phyloP scores from a whole-genome alignment of 768 basidiomycete species.

The Nidula microcarpa region DNA sequence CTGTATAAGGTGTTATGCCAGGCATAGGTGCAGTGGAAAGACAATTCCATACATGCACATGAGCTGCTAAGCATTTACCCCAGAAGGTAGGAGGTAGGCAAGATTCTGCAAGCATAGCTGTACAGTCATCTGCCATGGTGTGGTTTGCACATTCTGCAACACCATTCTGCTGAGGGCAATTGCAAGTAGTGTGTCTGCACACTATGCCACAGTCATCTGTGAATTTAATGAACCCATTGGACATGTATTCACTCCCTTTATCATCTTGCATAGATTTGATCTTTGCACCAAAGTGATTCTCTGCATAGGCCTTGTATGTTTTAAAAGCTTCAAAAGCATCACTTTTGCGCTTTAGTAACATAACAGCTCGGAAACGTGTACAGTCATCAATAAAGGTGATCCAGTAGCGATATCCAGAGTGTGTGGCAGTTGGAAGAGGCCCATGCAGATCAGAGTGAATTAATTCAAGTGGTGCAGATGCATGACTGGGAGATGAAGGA shows the following conservation, averaged over 20 bases:
- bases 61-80: no score
- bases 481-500: neutral
- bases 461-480: neutral
- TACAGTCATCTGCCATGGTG: constrained; percentile 21
- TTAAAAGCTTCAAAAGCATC: constrained; percentile 21
- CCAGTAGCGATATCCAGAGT: constrained; percentile 6
- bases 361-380: neutral
- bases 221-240: constrained; percentile 11
- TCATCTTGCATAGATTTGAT: constrained; percentile 21
- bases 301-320: constrained; percentile 25
- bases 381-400: constrained; percentile 7
- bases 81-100: no score
- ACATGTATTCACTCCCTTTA: constrained; percentile 27
- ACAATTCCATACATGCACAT: no score
- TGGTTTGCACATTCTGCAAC: constrained; percentile 34
- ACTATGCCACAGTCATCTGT: constrained; percentile 17
- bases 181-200: constrained; percentile 14
- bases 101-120: no score
- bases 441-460: constrained; percentile 1
- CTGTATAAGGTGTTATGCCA: no score
- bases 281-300: constrained; percentile 16
- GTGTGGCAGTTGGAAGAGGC: neutral
- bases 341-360: constrained; percentile 9
- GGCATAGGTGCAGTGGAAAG: no score
- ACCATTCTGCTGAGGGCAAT: constrained; percentile 37